These are phyloP conservation scores for Xylariomycetidae sp. DNA, from an alignment of 2,329 filamentous ascomycete genomes.

Conservation along the genomic window DNA sequence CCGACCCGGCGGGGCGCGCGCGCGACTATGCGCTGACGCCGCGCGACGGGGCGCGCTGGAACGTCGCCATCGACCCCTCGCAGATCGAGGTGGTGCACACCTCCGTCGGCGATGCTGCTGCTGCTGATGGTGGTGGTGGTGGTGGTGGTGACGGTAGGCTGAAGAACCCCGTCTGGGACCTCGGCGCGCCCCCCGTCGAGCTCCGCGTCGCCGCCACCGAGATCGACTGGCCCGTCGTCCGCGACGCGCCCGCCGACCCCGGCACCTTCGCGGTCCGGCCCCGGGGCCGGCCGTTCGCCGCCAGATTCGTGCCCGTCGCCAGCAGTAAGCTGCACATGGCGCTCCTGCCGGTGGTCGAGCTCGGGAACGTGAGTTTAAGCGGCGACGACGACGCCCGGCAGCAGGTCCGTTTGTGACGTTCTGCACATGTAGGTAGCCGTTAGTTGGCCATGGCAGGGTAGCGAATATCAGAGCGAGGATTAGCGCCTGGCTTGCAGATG, in stretches of 20 bases:
- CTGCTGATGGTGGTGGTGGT: too few species aligned
- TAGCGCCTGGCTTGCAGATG: too few species aligned
- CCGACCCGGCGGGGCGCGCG: conserved; percentile 10
- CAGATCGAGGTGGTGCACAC: conserved; percentile 14
- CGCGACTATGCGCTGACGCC: conserved; percentile 16
- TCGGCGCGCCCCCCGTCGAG: conserved; percentile 18
- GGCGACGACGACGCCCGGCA: neutral
- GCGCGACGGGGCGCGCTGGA: conserved; percentile 11
- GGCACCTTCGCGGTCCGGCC: conserved; percentile 11
- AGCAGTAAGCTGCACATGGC: conserved; percentile 24
- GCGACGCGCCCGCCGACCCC: conserved; percentile 16
- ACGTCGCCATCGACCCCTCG: conserved; percentile 19
- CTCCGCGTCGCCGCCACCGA: conserved; percentile 18
- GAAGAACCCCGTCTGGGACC: conserved; percentile 17
- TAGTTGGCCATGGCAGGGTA: too few species aligned
- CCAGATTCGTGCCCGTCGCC: conserved; percentile 20
- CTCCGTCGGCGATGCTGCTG: too few species aligned
- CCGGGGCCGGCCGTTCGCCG: conserved; percentile 14
- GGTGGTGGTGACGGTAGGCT: conserved; percentile 2
- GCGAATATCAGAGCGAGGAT: too few species aligned
- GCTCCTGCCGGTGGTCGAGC: conserved; percentile 15
- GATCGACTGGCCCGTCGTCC: conserved; percentile 19
- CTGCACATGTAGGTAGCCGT: too few species aligned
- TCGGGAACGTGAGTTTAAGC: conserved; percentile 11
- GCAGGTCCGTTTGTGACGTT: neutral